Percentiles rank a stretch among this genome's conserved stretches.
These are phyloP conservation scores for Apiospora marii DNA, from an alignment of 2,329 filamentous ascomycete species.

Conservation along the genomic window DNA sequence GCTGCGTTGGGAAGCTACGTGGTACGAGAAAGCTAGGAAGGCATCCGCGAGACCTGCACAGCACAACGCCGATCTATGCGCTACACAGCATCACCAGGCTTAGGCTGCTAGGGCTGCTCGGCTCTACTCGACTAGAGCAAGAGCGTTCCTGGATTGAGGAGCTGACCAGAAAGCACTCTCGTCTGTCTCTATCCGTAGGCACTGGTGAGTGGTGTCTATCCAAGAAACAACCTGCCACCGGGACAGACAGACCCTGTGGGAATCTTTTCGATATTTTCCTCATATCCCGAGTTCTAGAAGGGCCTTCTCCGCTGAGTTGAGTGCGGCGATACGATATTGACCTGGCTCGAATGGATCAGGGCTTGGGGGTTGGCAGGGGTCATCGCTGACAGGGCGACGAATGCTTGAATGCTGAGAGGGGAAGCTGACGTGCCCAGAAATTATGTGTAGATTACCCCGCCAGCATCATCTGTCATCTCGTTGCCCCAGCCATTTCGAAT, in stretches of 20 bases:
- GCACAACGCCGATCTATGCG: not conserved
- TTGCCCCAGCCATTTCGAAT: not conserved
- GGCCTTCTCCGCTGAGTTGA: not conserved
- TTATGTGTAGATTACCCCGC: not conserved
- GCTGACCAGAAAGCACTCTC: not conserved
- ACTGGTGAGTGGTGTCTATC: too few relatives aligned
- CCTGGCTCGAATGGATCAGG: not conserved
- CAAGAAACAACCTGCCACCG: not conserved
- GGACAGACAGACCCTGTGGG: not conserved
- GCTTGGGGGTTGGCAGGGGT: not conserved
- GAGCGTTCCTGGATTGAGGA: slow-evolving; percentile 14
- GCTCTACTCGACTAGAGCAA: not conserved
- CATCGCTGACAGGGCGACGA: slow-evolving; percentile 9
- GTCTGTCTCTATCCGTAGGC: not conserved
- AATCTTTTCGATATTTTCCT: not conserved
- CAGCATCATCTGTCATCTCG: slow-evolving; percentile 4
- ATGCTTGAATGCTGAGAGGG: slow-evolving; percentile 3
- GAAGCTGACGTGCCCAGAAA: not conserved
- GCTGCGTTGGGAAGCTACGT: not conserved
- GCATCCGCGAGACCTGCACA: not conserved
- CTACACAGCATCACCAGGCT: slow-evolving; percentile 16
- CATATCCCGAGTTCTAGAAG: not conserved
- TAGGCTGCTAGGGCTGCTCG: not conserved
- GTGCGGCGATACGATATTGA: not conserved
- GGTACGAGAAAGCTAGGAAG: not conserved